Conservation (phyloP, 2,329 filamentous ascomycete genomes). For the Emergomyces orientalis region DNA sequence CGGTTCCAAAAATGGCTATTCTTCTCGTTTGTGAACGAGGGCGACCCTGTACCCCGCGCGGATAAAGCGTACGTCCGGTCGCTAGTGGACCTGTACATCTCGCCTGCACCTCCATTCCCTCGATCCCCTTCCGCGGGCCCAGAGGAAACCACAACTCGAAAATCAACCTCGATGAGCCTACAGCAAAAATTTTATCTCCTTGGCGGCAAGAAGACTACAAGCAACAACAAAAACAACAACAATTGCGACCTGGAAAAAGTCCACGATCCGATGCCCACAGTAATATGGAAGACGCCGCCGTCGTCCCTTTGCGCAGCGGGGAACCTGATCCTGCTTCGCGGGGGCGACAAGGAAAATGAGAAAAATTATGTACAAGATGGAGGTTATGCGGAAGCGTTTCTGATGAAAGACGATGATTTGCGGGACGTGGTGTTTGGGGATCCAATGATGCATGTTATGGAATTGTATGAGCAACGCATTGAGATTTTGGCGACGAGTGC, state of each 20-base stretch:
- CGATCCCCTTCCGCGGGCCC: not conserved
- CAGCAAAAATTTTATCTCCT: slow-evolving; percentile 5
- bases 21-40: slow-evolving; percentile 73
- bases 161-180: not conserved
- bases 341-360: slow-evolving; percentile 36
- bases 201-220: slow-evolving; percentile 12
- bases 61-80: slow-evolving; percentile 67
- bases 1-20: slow-evolving; percentile 60
- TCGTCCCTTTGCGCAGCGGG: slow-evolving; percentile 62
- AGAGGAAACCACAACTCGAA: not conserved
- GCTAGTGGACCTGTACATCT: slow-evolving; percentile 60
- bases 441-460: slow-evolving; percentile 71
- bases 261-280: slow-evolving; percentile 11
- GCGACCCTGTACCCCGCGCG: slow-evolving; percentile 68
- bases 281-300: slow-evolving; percentile 56
- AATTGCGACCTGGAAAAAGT: slow-evolving; percentile 6
- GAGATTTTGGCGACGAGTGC: slow-evolving; percentile 62
- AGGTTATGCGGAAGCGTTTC: slow-evolving; percentile 59
- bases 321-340: slow-evolving; percentile 55
- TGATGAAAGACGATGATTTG: slow-evolving; percentile 58
- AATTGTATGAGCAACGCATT: slow-evolving; percentile 61
- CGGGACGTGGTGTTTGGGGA: slow-evolving; percentile 70
- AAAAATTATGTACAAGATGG: slow-evolving; percentile 31
- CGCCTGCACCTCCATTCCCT: slow-evolving; percentile 42
- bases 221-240: not conserved